A percentile compares a stretch with the other conserved stretches of the same genome.
Evolutionary conservation across 805 yeast genomes (phyloP).

Genomic region (Starmerella floris): DNA sequence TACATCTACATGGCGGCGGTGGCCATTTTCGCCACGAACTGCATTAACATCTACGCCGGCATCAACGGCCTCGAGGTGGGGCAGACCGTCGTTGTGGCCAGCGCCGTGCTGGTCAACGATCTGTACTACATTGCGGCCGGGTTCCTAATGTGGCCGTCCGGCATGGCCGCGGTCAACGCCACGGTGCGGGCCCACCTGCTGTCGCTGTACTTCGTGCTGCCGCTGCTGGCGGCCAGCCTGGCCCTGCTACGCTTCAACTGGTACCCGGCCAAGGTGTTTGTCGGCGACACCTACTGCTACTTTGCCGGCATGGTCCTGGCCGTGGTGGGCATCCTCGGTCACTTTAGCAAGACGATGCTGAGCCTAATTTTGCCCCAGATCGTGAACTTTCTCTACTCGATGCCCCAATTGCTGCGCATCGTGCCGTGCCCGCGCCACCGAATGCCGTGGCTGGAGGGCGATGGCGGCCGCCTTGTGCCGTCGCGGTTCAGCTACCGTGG

Average conservation of each 20-base stretch:
- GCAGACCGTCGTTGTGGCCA: conserved; percentile 68
- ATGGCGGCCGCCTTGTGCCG: conserved; percentile 64
- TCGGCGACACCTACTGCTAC: conserved; percentile 96
- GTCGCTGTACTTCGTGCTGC: conserved; percentile 65
- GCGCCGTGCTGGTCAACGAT: conserved; percentile 65
- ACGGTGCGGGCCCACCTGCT: conserved; percentile 74
- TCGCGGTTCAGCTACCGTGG: conserved; percentile 33
- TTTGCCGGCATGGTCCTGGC: conserved; percentile 99
- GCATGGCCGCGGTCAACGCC: conserved; percentile 17
- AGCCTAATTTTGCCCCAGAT: conserved; percentile 84
- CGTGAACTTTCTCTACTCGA: conserved; percentile 73
- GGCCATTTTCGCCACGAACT: conserved; percentile 88
- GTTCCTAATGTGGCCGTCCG: background rate
- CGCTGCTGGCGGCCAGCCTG: conserved; percentile 72
- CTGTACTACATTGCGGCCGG: conserved; percentile 38
- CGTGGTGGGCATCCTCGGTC: conserved; percentile 89
- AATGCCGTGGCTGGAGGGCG: conserved; percentile 58
- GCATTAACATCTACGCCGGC: conserved; percentile 92
- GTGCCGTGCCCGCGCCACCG: conserved; percentile 95
- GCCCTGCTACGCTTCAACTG: conserved; percentile 69
- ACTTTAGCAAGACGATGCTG: conserved; percentile 83
- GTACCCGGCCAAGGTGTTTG: conserved; percentile 88
- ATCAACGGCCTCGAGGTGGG: conserved; percentile 95
- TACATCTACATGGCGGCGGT: conserved; percentile 83
- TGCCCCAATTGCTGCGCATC: conserved; percentile 78